Conservation (phyloP, 805 yeast species). For the Lipomyces anomalus region DNA sequence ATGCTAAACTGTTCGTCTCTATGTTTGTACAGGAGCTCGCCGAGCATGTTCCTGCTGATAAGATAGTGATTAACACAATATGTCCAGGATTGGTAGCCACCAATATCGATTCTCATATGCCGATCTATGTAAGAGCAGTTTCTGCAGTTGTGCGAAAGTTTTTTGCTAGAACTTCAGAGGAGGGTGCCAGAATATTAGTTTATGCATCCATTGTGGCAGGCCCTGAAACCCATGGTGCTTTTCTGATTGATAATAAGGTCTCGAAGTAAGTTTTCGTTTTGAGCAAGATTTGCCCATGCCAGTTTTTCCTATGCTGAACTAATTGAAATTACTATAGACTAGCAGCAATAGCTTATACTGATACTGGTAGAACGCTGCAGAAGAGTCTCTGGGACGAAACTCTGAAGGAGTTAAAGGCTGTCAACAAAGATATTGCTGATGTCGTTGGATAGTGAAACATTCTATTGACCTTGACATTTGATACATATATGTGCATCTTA, state of each 20-base stretch:
- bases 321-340: not conserved
- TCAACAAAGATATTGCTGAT: constrained; percentile 1
- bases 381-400: constrained; percentile 2
- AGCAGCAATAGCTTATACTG: constrained; percentile 1
- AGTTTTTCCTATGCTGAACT: not conserved
- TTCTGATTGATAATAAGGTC: constrained; percentile 2
- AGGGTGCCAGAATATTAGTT: constrained; percentile 1
- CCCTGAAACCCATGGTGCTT: constrained; percentile 4
- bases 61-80: not conserved
- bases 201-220: constrained; percentile 3
- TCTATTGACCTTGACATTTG: too few species aligned
- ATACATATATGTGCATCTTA: too few species aligned
- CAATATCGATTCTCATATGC: not conserved
- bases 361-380: constrained; percentile 1
- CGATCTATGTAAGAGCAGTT: not conserved
- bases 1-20: constrained; percentile 1
- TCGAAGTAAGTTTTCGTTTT: not conserved
- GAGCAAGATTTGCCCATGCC: not conserved
- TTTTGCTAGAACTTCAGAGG: constrained; percentile 1
- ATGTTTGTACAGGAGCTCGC: constrained; percentile 5
- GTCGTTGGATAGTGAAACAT: not conserved
- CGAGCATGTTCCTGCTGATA: not conserved
- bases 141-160: not conserved
- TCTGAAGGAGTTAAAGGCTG: not conserved
- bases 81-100: constrained; percentile 2